Percentiles rank a stretch among this genome's conserved stretches.
phyloP scores from a whole-genome alignment of 1,284 basidiomycete species.

The Coniferiporia weirii region DNA sequence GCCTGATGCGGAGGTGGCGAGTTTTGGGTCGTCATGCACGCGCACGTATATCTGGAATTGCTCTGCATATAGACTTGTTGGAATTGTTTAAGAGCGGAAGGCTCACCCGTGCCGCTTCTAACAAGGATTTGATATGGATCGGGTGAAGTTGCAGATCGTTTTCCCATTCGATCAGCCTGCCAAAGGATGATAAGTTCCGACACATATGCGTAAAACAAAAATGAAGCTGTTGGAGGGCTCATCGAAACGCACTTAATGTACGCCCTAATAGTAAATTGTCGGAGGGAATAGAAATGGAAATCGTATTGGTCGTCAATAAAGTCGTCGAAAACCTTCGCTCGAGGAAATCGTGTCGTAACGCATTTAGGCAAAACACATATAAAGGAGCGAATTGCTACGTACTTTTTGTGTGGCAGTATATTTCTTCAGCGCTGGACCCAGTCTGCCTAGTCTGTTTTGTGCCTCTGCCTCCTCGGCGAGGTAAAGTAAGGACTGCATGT shows the following conservation, averaged over 20 bases:
- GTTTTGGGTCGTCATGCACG: conserved; percentile 70
- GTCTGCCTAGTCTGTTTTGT: conserved; percentile 58
- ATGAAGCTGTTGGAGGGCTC: neutral
- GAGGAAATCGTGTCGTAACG: neutral
- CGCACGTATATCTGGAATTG: conserved; percentile 62
- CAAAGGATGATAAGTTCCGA: neutral
- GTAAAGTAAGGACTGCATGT: conserved; percentile 95
- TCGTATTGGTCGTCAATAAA: conserved; percentile 97
- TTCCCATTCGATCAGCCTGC: conserved; percentile 79
- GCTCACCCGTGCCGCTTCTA: conserved; percentile 60
- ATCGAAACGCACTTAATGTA: conserved; percentile 62
- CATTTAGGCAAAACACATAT: neutral
- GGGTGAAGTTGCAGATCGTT: conserved; percentile 74
- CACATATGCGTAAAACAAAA: neutral
- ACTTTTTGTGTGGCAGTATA: conserved; percentile 78
- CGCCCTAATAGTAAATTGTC: conserved; percentile 83
- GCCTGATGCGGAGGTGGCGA: conserved; percentile 42
- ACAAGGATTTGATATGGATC: conserved; percentile 70
- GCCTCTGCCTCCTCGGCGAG: conserved; percentile 80
- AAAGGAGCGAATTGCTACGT: conserved; percentile 8
- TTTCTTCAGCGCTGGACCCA: conserved; percentile 85
- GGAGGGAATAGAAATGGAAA: conserved; percentile 93
- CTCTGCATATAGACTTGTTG: neutral
- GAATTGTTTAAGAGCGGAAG: neutral
- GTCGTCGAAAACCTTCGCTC: conserved; percentile 72